Conservation (phyloP, 495 filamentous ascomycete genomes). For the Aspergillus funiculosus region DNA sequence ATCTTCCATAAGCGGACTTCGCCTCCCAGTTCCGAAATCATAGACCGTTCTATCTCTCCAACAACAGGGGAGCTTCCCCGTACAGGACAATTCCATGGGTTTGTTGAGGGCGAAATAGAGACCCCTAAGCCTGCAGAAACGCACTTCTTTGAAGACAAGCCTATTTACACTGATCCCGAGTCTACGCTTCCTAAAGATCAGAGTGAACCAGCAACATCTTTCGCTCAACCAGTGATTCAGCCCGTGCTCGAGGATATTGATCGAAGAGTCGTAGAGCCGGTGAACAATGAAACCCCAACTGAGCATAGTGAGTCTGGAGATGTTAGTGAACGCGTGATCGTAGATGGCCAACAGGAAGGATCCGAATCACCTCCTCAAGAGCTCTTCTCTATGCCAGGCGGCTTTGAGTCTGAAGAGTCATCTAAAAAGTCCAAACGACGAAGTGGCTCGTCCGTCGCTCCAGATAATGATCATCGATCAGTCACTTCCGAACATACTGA, state of each 20-base stretch:
- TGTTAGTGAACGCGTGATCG: not conserved
- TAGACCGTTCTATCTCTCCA: constrained; percentile 37
- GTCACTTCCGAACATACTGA: constrained; percentile 24
- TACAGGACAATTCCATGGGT: constrained; percentile 27
- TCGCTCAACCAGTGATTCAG: constrained; percentile 30
- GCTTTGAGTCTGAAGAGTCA: constrained; percentile 30
- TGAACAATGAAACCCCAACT: not conserved
- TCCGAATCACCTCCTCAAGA: constrained; percentile 22
- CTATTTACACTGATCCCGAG: constrained; percentile 23
- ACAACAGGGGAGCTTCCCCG: constrained; percentile 41
- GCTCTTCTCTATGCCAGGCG: constrained; percentile 38
- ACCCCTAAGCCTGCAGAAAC: constrained; percentile 5
- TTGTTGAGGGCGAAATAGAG: constrained; percentile 34
- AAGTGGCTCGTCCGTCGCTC: constrained; percentile 5
- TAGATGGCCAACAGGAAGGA: constrained; percentile 1
- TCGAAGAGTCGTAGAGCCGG: constrained; percentile 7
- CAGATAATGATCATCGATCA: constrained; percentile 20
- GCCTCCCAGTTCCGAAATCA: constrained; percentile 54
- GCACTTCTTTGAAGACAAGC: constrained; percentile 19
- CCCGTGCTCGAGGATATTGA: constrained; percentile 29
- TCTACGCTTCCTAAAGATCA: constrained; percentile 8
- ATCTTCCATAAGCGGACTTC: constrained; percentile 58
- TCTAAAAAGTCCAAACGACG: constrained; percentile 6
- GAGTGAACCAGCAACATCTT: constrained; percentile 14
- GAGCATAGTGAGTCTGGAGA: not conserved